Evolutionary conservation across 305 asterid species (phyloP).

Genomic region (Ilex paraguariensis): DNA sequence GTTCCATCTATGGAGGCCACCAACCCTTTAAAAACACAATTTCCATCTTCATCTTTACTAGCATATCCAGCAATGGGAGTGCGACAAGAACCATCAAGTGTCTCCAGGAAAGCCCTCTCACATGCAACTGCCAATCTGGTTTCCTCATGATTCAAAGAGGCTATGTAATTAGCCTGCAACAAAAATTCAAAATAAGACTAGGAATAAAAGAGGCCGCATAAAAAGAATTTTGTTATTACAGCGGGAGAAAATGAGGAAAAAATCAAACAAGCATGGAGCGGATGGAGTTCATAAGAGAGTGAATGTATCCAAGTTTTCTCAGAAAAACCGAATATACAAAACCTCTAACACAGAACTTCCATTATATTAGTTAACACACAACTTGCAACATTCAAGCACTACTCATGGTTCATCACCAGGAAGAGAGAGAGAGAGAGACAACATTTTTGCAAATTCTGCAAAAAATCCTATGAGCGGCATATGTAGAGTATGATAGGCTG

Average conservation of each 20-base stretch:
- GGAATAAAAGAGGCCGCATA: slow-evolving; percentile 1
- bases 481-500: too few species aligned
- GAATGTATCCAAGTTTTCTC: too few species aligned
- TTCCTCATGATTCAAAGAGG: slow-evolving; percentile 76
- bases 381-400: too few species aligned
- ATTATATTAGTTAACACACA: too few species aligned
- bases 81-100: slow-evolving; percentile 87
- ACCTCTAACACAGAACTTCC: too few species aligned
- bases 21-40: slow-evolving; percentile 69
- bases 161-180: slow-evolving; percentile 58
- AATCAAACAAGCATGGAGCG: too few species aligned
- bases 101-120: slow-evolving; percentile 82
- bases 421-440: too few species aligned
- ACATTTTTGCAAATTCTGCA: too few species aligned
- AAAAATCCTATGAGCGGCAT: too few species aligned
- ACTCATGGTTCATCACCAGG: too few species aligned
- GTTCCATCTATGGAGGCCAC: slow-evolving; percentile 93
- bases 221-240: background rate
- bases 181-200: background rate
- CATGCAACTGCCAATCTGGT: slow-evolving; percentile 83
- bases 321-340: too few species aligned
- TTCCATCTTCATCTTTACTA: slow-evolving; percentile 61
- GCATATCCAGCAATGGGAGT: slow-evolving; percentile 97
- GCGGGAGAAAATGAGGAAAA: background rate
- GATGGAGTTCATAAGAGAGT: too few species aligned